Percentiles rank a stretch among this genome's conserved stretches.
Evolutionary conservation across 345 rosid species (phyloP).

Genomic region (Geranium rotundifolium): DNA sequence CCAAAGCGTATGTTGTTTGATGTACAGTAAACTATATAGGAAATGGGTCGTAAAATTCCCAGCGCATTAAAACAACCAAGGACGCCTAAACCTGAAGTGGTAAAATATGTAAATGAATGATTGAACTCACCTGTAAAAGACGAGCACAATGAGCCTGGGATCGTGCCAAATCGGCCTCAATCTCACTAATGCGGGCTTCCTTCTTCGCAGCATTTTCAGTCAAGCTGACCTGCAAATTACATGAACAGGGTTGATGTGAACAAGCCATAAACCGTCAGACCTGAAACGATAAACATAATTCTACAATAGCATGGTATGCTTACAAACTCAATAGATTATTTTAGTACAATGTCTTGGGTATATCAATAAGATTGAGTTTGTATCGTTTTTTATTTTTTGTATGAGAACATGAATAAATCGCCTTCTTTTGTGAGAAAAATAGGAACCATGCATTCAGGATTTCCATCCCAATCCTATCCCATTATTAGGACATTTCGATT

Average conservation of each 20-base stretch:
- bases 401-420: too few species aligned
- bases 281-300: not conserved
- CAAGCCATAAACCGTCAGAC: not conserved
- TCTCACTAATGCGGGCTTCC: slow-evolving; percentile 58
- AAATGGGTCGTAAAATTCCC: too few species aligned
- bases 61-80: too few species aligned
- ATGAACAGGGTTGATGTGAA: not conserved
- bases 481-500: too few species aligned
- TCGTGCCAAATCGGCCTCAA: slow-evolving; percentile 58
- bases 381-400: too few species aligned
- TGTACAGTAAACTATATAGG: not conserved
- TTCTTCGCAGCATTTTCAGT: slow-evolving; percentile 49
- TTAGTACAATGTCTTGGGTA: too few species aligned
- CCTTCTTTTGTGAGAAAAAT: too few species aligned
- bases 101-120: not conserved
- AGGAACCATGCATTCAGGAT: too few species aligned
- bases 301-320: too few species aligned
- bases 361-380: too few species aligned
- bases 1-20: not conserved
- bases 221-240: slow-evolving; percentile 46
- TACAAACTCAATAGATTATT: too few species aligned
- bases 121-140: slow-evolving; percentile 47
- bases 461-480: too few species aligned
- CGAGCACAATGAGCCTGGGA: slow-evolving; percentile 54
- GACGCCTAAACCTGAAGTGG: not conserved